Evolutionary conservation across 495 filamentous ascomycete species (phyloP), one percentile per base, ranked within the genome.

Genomic region (Penicillium arizonense): DNA sequence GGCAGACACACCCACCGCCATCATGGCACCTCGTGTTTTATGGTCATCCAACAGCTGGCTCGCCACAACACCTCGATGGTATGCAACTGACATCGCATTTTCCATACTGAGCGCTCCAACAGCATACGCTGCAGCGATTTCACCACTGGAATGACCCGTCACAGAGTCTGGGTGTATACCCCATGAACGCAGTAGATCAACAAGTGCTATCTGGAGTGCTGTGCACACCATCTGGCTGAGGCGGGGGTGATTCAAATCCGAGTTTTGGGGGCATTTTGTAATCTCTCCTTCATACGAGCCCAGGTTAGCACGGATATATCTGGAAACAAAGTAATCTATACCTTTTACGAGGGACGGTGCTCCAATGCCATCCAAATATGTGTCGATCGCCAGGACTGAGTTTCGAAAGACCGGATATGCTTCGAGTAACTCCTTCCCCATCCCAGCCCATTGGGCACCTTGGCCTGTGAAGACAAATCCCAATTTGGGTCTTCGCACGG

Each of bases 131-230:
- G 66, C 66, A 2, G 58, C 62, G 32, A 87, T 83, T 61, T 87
- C 84, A 2, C 85, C 85, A 0, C 77, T 80, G 0, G 83, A 87
- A 61, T 87, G 84, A 1, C 85, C 83, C 4, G 78, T 63, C 0
- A 85, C 82, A 0, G 69, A 63, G 12, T 41, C 26, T 1, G 67
- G 61, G 4, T 23, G 18, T 28, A 77, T 54, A n/a, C 53, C 62
- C 58, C 63, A 71, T 0, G 48, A 44, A 1, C n/a, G 2, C 0
- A 76, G 60, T 3, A 75, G 47, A n/a, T 66, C 58, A 1, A 75
- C 67, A 0, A 76, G 52, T 0, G 62, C 59, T 1, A 76, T 57
- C 42, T 76, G 73, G 0, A 74, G 1, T 0, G 59, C 63, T 8
- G 65, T 51, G 36, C 60, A 67, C 8, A 69, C 14, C 0, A 70